Base-by-base conservation (phyloP, 2,329 filamentous ascomycete species). In the Akanthomyces uredinophilus region DNA sequence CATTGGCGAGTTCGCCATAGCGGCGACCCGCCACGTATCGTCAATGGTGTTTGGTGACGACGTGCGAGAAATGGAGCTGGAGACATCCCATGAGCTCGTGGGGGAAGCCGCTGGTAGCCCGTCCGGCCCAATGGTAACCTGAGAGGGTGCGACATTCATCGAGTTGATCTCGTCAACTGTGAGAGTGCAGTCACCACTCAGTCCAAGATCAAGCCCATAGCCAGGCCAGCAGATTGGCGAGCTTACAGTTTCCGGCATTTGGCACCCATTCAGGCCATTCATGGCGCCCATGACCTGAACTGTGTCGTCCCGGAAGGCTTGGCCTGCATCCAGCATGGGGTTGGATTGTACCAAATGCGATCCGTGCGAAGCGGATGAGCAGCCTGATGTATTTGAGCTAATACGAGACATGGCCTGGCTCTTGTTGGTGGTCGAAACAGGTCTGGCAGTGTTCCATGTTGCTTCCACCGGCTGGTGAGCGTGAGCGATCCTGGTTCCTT, bases 81-180 rank as follows among this genome's bases (percentile, higher is more conserved):
- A 83, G 66, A 81, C 78, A 67, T 79, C 79, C 75, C 81, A 84
- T 13, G 81, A 79, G 61, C 79, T 76, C 55, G 78, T 76, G 13
- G 83, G 83, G 29, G 83, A 84, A 66, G 78, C 75, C 64, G 78
- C 79, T 54, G 77, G 70, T 63, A 83, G 69, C 65, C 78, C 70
- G 66, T 84, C 81, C 71, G 81, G 81, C 68, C 81, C 80, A 68
- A 84, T 72, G 66, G 79, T 79, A 74, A 84, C 81, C 66, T 85
- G 81, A 58, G 79, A 75, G 57, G 83, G 83, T 69, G 84, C 79
- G 70, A 86, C 80, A 66, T 85, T 82, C 68, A 84, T 73, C 56
- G 76, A 73, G 68, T 69, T 70, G 61, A 81, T 66, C 64, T 80
- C 77, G 62, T 76, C 68, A 63, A 78, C 65, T 70, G 72, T 69